A percentile compares a stretch with the other conserved stretches of the same genome.
Evolutionary conservation across 2,329 filamentous ascomycete genomes (phyloP).

Genomic region (Colletotrichum musicola): DNA sequence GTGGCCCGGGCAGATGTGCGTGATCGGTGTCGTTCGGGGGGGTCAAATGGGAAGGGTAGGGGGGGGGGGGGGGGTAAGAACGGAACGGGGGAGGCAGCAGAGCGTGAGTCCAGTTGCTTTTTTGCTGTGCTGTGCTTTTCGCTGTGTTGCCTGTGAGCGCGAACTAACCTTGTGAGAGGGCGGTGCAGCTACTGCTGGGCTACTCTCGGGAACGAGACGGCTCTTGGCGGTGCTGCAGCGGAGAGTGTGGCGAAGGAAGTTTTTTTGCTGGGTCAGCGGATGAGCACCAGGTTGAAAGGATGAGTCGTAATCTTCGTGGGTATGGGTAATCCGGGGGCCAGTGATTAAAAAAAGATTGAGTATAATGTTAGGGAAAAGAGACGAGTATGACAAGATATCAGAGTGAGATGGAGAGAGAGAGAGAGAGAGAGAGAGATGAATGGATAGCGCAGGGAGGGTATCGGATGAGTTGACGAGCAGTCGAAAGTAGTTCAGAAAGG

Average conservation of each 20-base stretch:
- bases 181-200: constrained; percentile 30
- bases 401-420: too few relatives aligned
- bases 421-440: too few relatives aligned
- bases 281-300: constrained; percentile 20
- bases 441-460: constrained; percentile 25
- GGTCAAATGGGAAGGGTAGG: constrained; percentile 1
- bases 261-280: constrained; percentile 29
- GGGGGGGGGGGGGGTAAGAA: constrained; percentile 13
- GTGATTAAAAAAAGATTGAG: constrained; percentile 37
- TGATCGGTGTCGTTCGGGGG: constrained; percentile 26
- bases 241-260: constrained; percentile 34
- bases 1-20: constrained; percentile 30
- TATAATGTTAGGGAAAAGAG: constrained; percentile 28
- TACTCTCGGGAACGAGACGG: constrained; percentile 17
- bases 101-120: constrained; percentile 10
- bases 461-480: constrained; percentile 13
- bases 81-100: constrained; percentile 6
- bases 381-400: background rate
- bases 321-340: constrained; percentile 6
- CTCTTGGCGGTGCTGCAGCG: constrained; percentile 26
- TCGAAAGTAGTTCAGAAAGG: constrained; percentile 10
- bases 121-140: constrained; percentile 15
- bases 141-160: background rate
- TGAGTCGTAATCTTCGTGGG: constrained; percentile 38
- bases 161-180: constrained; percentile 35